These are phyloP conservation scores for Meyerozyma elateridarum DNA, from an alignment of 1,139 yeast genomes.

Conservation along the genomic window DNA sequence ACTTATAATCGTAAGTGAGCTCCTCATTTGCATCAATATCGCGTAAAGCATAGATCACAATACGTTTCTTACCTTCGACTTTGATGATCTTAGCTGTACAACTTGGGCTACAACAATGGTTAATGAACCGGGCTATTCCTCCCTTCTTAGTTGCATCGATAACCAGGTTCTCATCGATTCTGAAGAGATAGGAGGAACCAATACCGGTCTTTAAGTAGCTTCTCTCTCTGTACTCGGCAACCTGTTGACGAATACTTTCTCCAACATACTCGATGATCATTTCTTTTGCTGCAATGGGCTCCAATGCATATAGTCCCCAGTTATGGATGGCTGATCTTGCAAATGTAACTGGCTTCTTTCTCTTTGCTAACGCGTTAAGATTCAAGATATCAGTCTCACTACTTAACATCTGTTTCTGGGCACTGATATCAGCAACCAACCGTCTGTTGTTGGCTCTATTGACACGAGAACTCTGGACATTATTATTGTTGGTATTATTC, in stretches of 20 bases:
- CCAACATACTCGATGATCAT: constrained; percentile 99
- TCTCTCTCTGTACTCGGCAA: constrained; percentile 89
- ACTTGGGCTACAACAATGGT: constrained; percentile 96
- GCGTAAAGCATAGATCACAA: constrained; percentile 88
- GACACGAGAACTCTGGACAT: constrained; percentile 66
- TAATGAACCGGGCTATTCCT: constrained; percentile 92
- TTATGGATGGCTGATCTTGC: constrained; percentile 96
- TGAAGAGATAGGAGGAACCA: constrained; percentile 87
- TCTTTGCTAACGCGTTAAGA: constrained; percentile 72
- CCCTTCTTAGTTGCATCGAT: constrained; percentile 98
- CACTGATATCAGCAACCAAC: constrained; percentile 85
- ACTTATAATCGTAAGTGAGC: constrained; percentile 90
- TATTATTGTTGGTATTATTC: constrained; percentile 16
- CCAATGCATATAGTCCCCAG: constrained; percentile 96
- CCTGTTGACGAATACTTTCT: constrained; percentile 88
- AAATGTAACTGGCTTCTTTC: constrained; percentile 91
- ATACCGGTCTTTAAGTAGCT: constrained; percentile 86
- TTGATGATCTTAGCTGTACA: constrained; percentile 96
- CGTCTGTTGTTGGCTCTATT: constrained; percentile 87
- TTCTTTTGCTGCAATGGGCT: constrained; percentile 89
- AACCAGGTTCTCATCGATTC: constrained; percentile 91
- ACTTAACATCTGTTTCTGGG: constrained; percentile 72
- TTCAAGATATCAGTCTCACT: constrained; percentile 78
- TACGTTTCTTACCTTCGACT: constrained; percentile 89
- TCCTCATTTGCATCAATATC: constrained; percentile 91